phyloP scores from a whole-genome alignment of 2,329 filamentous ascomycete species.

The Basipetospora chlamydospora region DNA sequence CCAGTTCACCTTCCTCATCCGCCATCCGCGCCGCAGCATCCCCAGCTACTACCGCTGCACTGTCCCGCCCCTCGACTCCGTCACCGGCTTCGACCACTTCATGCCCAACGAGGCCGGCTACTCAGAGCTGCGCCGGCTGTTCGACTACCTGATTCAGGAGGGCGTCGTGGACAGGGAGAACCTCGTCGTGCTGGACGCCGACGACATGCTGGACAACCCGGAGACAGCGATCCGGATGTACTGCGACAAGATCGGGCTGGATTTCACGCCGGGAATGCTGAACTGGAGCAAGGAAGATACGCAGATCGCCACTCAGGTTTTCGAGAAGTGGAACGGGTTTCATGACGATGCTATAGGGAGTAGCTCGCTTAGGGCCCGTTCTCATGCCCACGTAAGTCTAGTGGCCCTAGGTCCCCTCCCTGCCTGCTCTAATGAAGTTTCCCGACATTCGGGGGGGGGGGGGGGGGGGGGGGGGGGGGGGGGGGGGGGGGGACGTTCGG shows the following conservation, averaged over 20 bases:
- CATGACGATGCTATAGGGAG: constrained; percentile 89
- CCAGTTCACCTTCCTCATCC: constrained; percentile 94
- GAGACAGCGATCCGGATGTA: constrained; percentile 61
- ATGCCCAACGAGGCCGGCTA: constrained; percentile 84
- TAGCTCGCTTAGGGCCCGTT: constrained; percentile 56
- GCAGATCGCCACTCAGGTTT: constrained; percentile 57
- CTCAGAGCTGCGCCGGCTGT: constrained; percentile 68
- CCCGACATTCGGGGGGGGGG: too few relatives aligned
- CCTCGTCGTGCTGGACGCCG: constrained; percentile 82
- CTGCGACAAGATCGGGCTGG: constrained; percentile 66
- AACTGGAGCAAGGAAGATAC: constrained; percentile 67
- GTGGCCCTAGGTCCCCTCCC: background rate
- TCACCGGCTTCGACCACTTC: constrained; percentile 80
- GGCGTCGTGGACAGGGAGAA: constrained; percentile 57
- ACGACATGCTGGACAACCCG: constrained; percentile 82
- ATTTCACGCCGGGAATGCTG: constrained; percentile 66
- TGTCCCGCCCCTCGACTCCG: constrained; percentile 65
- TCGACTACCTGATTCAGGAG: constrained; percentile 64
- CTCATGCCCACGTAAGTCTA: constrained; percentile 44
- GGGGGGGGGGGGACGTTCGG: too few relatives aligned
- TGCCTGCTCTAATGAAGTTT: too few relatives aligned
- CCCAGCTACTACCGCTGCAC: constrained; percentile 94
- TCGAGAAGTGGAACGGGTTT: constrained; percentile 96
- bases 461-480: too few relatives aligned
- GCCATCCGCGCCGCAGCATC: constrained; percentile 80